Conservation (phyloP, 1,139 yeast genomes). For the Nakaseomyces delphensis region DNA sequence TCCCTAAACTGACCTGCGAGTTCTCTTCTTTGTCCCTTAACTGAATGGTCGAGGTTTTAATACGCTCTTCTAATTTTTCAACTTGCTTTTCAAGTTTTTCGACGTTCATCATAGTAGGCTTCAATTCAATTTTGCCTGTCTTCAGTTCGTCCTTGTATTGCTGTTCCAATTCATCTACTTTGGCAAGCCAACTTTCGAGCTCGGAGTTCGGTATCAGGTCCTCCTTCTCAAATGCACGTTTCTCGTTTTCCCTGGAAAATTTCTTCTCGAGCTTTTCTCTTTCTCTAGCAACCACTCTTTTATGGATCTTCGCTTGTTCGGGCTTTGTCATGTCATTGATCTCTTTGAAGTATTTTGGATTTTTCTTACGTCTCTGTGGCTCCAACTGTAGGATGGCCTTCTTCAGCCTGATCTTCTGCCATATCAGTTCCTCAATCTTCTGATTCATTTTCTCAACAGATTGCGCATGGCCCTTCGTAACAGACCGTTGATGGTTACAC, state of each 20-base stretch:
- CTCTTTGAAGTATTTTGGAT: slow-evolving; percentile 57
- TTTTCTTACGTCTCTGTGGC: slow-evolving; percentile 43
- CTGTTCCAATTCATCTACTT: slow-evolving; percentile 46
- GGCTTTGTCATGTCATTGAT: slow-evolving; percentile 61
- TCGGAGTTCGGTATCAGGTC: slow-evolving; percentile 47
- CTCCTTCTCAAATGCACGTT: slow-evolving; percentile 49
- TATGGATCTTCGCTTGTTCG: slow-evolving; percentile 52
- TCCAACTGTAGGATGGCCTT: slow-evolving; percentile 63
- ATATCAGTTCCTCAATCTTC: slow-evolving; percentile 64
- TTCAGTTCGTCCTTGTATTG: slow-evolving; percentile 54
- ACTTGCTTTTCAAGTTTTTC: slow-evolving; percentile 72
- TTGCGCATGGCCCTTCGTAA: slow-evolving; percentile 73
- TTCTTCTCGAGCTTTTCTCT: slow-evolving; percentile 57
- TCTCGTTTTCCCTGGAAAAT: slow-evolving; percentile 71
- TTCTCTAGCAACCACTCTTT: slow-evolving; percentile 47
- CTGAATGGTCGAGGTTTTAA: slow-evolving; percentile 59
- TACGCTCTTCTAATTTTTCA: slow-evolving; percentile 66
- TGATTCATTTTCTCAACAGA: slow-evolving; percentile 73
- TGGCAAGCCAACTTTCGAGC: slow-evolving; percentile 49
- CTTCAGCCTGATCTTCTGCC: slow-evolving; percentile 75
- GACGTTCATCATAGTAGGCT: slow-evolving; percentile 42
- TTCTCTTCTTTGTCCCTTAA: slow-evolving; percentile 89
- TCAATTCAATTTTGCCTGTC: slow-evolving; percentile 52
- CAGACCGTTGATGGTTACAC: slow-evolving; percentile 95
- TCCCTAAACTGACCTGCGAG: slow-evolving; percentile 85